These are phyloP conservation scores for Lycium barbarum DNA, from an alignment of 257 asterid genomes.

Conservation along the genomic window DNA sequence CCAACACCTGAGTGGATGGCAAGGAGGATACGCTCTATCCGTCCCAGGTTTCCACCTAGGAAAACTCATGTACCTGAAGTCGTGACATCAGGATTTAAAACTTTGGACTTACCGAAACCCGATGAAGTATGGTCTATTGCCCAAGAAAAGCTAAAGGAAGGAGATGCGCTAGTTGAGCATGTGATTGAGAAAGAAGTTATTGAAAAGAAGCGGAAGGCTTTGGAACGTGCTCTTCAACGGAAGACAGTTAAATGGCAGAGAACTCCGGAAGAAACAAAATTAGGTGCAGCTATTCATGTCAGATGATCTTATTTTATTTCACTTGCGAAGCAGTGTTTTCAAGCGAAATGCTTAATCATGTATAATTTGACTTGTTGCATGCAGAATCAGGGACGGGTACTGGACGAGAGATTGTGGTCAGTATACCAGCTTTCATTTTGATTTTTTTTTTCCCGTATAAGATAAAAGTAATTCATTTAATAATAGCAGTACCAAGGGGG, in stretches of 20 bases:
- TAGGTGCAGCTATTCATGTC: constrained; percentile 39
- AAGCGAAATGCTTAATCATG: constrained; percentile 22
- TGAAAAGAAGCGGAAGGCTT: constrained; percentile 50
- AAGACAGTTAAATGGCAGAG: constrained; percentile 52
- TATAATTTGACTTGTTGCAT: constrained; percentile 32
- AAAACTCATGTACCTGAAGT: constrained; percentile 42
- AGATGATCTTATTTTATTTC: constrained; percentile 27
- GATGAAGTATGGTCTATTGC: constrained; percentile 55
- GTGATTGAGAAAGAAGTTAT: constrained; percentile 55
- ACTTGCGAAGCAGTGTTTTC: background rate
- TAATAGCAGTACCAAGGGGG: background rate
- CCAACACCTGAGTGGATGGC: constrained; percentile 55
- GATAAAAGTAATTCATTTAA: background rate
- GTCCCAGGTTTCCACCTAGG: constrained; percentile 54
- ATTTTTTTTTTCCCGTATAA: background rate
- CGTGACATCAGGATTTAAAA: constrained; percentile 37
- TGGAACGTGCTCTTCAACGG: constrained; percentile 52
- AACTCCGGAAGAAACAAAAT: constrained; percentile 51
- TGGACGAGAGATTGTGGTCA: constrained; percentile 57
- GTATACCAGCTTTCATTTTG: constrained; percentile 29
- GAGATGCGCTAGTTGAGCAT: constrained; percentile 49
- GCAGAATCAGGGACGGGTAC: constrained; percentile 59
- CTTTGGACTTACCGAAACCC: constrained; percentile 48
- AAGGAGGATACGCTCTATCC: constrained; percentile 42
- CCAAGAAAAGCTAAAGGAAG: constrained; percentile 48